Evolutionary conservation across 805 yeast species (phyloP), one percentile per base, ranked within the genome.

Genomic region (Candida silvicultrix): DNA sequence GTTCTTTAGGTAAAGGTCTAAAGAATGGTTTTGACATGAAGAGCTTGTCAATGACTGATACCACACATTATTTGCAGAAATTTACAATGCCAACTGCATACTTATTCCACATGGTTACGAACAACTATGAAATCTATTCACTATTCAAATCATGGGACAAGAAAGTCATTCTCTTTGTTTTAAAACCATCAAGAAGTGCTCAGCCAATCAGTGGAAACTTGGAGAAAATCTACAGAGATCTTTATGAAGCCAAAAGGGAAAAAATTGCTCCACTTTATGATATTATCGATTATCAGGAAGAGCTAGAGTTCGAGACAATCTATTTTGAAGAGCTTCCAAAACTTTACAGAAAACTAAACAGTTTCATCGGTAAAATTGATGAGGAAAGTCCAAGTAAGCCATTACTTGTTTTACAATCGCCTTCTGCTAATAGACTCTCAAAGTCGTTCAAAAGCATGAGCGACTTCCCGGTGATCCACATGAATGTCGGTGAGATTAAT

Each of bases 1-100:
- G 97, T 9, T 80, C 89, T 0, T 68, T 95, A 10, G 95, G 97
- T 8, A 78, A 76, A 56, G 95, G 97, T 25, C 67, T 94, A 47
- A 89, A 87, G 54, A 75, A 77, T 48, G 99, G 99, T 0, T 95
- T 95, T 63, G 79, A 84, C 14, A 58, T 77, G 46, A 77, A 77
- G 43, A 81, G 82, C 61, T 63, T 79, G 32, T 67, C 68, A 25
- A 59, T 66, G 44, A 66, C 74, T 6, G 77, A 78, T 5, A 59
- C 75, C 14, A 71, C 69, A 4, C 63, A 69, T 38, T 88, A 89
- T 55, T 65, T 89, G 51, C 65, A 69, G 42, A 65, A 72, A 34
- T 78, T 83, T 52, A 63, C 69, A 6, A 69, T 83, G 70, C 81
- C 78, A 38, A 66, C 82, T 11, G 66, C 83, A 4, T 86, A 85